A percentile compares a stretch with the other conserved stretches of the same genome.
Evolutionary conservation across 441 rosid genomes (phyloP).

Genomic region (Gossypium trilobum): DNA sequence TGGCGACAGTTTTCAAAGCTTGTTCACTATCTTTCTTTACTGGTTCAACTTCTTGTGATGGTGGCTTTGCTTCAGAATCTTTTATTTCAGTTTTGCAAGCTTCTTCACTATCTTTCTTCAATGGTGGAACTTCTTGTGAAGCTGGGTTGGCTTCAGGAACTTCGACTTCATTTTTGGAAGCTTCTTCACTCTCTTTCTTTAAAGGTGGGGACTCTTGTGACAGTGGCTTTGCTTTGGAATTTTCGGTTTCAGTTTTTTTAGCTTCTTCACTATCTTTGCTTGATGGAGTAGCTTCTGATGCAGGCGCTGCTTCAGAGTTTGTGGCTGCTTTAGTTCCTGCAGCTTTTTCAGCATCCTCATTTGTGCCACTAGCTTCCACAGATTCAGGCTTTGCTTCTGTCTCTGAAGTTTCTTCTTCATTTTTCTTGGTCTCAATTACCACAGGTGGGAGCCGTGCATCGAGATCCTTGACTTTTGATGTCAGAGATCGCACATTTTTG

Average conservation of each 20-base stretch:
- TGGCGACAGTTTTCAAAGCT: not conserved
- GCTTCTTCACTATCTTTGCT: slow-evolving; percentile 11
- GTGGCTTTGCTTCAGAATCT: slow-evolving; percentile 29
- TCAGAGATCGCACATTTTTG: slow-evolving; percentile 47
- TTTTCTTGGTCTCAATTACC: slow-evolving; percentile 24
- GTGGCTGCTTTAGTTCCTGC: slow-evolving; percentile 17
- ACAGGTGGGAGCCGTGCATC: slow-evolving; percentile 62
- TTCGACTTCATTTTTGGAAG: slow-evolving; percentile 4
- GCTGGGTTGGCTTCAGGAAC: slow-evolving; percentile 12
- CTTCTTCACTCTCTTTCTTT: slow-evolving; percentile 14
- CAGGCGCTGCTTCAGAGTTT: slow-evolving; percentile 22
- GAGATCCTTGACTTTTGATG: slow-evolving; percentile 46
- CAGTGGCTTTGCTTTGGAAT: slow-evolving; percentile 46
- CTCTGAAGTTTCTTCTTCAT: slow-evolving; percentile 14
- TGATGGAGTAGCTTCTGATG: slow-evolving; percentile 14
- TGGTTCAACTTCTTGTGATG: slow-evolving; percentile 34
- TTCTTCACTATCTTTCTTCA: slow-evolving; percentile 11
- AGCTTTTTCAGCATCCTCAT: slow-evolving; percentile 11
- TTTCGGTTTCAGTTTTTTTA: not conserved
- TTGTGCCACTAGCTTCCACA: slow-evolving; percentile 18
- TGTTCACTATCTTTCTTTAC: slow-evolving; percentile 16
- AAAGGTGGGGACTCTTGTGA: slow-evolving; percentile 31
- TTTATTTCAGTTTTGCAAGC: slow-evolving; percentile 5
- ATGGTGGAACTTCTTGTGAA: slow-evolving; percentile 14
- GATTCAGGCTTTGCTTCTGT: slow-evolving; percentile 6